Percentiles rank a stretch among this genome's conserved stretches.
These are phyloP conservation scores for Mycosphaerelloides madeirae DNA, from an alignment of 2,329 filamentous ascomycete genomes.

Conservation along the genomic window DNA sequence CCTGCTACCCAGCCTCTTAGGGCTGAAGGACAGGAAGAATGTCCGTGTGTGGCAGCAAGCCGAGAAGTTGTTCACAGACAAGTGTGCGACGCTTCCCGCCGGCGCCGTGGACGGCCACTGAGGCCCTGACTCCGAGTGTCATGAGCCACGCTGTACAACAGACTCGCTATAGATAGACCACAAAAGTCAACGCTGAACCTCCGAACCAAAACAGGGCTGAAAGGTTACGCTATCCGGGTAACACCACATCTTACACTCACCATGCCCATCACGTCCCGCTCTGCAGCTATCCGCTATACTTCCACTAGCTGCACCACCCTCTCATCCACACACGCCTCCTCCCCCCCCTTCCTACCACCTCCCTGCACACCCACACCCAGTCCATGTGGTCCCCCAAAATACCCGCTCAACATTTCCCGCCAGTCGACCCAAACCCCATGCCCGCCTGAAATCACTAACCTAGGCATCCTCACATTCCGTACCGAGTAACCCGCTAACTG, in stretches of 20 bases:
- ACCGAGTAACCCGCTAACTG: constrained; percentile 11
- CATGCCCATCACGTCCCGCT: constrained; percentile 1
- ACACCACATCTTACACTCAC: constrained; percentile 2
- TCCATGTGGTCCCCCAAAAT: constrained; percentile 5
- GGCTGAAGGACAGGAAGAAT: constrained; percentile 69
- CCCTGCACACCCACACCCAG: too few relatives aligned
- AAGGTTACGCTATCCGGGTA: not conserved
- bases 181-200: not conserved
- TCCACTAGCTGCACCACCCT: constrained; percentile 5
- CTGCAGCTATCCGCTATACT: constrained; percentile 5
- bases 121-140: constrained; percentile 7
- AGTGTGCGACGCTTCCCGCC: constrained; percentile 65
- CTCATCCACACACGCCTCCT: not conserved
- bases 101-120: constrained; percentile 5
- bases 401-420: constrained; percentile 22
- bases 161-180: constrained; percentile 2
- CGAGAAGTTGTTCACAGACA: constrained; percentile 77
- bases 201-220: too few relatives aligned
- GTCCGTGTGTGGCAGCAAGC: constrained; percentile 79
- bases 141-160: not conserved
- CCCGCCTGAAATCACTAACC: constrained; percentile 11
- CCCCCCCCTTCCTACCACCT: too few relatives aligned
- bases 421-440: constrained; percentile 22
- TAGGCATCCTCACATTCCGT: constrained; percentile 14
- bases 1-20: constrained; percentile 70